A percentile compares a stretch with the other conserved stretches of the same genome.
Conservation (phyloP, 2,329 filamentous ascomycete genomes). For the Trichophyton mentagrophytes region DNA sequence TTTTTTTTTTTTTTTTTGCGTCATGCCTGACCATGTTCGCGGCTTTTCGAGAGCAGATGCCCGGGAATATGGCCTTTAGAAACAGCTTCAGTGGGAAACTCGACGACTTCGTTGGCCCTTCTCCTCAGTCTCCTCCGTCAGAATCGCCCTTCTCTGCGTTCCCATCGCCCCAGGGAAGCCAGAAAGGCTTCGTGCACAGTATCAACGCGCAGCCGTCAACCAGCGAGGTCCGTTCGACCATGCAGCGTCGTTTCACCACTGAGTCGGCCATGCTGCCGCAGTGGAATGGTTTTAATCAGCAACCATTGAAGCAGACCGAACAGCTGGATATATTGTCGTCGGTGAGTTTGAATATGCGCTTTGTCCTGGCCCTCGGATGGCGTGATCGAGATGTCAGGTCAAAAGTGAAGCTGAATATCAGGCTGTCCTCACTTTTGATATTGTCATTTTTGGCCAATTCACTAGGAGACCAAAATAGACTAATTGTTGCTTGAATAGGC, state of each 20-base stretch:
- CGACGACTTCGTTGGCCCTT: slow-evolving; percentile 68
- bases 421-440: neutral
- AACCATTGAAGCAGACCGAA: slow-evolving; percentile 42
- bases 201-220: slow-evolving; percentile 38
- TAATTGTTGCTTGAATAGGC: slow-evolving; percentile 13
- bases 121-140: slow-evolving; percentile 63
- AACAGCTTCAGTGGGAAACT: slow-evolving; percentile 52
- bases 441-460: neutral
- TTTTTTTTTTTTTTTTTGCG: neutral
- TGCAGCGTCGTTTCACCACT: slow-evolving; percentile 88
- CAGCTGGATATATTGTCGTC: slow-evolving; percentile 41
- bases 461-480: slow-evolving; percentile 6
- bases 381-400: slow-evolving; percentile 1
- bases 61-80: slow-evolving; percentile 48
- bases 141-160: slow-evolving; percentile 63
- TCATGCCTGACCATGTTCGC: slow-evolving; percentile 15
- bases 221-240: slow-evolving; percentile 59
- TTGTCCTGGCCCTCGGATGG: neutral
- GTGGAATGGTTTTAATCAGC: slow-evolving; percentile 48
- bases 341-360: slow-evolving; percentile 29
- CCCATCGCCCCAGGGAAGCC: slow-evolving; percentile 57
- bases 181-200: slow-evolving; percentile 40
- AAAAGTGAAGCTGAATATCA: slow-evolving; percentile 6
- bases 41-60: slow-evolving; percentile 8
- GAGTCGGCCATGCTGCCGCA: slow-evolving; percentile 75